Evolutionary conservation across 2,329 filamentous ascomycete species (phyloP), one percentile per base, ranked within the genome.

Genomic region (Fusarium sp.): DNA sequence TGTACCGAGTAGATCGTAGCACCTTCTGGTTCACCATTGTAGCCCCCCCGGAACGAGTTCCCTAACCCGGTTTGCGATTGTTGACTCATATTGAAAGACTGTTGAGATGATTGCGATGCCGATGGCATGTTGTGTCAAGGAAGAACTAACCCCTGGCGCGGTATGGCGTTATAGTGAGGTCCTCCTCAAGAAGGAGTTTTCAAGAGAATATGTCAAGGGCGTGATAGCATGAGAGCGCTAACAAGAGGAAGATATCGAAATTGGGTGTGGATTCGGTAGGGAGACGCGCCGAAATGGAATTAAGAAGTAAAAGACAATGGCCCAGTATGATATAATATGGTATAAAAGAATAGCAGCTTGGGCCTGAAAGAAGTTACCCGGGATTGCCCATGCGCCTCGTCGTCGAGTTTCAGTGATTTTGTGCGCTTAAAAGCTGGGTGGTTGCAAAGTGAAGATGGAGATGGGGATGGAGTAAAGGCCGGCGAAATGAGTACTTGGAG

Each of bases 1-100:
- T 85, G 71, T 77, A 90, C 89, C 68, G 88, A 89, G 75, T 90
- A 91, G 69, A 91, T 90, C 68, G 87, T 85, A 55, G 87, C 85
- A 20, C 82, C 81, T 14, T 86, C 84, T 16, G 77, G 64, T 20
- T 77, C 73, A 47, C 72, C 74, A 71, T 75, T 74, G 72, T 75
- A 80, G 57, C 74, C 73, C 49, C 78, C 76, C 30, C 79, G 75
- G 61, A 82, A 81, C n/a, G 80, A 81, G 73, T 75, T 75, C 43
- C 74, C 72, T 43, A 81, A 72, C 63, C 79, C 81, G 23, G 76
- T 72, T 65, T 86, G 85, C 28, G 84, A 84, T 58, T 84, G 83
- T 66, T 87, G 85, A 79, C 84, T 88, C 85, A 88, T 86, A 68
- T 79, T 79, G 75, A 87, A 88, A 49, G 86, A 87, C 56, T 87